phyloP scores from a whole-genome alignment of 2,329 filamentous ascomycete genomes.

The Fusarium algeriense region DNA sequence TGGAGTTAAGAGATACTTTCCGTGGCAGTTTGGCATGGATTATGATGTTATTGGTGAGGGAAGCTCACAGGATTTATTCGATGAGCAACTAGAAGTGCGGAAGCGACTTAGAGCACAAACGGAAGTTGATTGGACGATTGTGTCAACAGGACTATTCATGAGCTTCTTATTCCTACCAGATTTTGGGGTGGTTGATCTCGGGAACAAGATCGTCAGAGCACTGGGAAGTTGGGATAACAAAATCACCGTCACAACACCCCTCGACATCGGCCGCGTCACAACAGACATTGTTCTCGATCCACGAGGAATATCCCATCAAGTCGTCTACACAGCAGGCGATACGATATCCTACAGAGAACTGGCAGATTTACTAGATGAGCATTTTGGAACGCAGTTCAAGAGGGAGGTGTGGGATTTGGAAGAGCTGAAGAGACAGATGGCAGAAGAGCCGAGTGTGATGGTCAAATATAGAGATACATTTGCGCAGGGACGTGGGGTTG shows the following conservation, averaged over 20 bases:
- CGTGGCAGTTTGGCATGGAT: conserved; percentile 81
- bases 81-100: conserved; percentile 73
- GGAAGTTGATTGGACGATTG: conserved; percentile 69
- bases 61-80: conserved; percentile 73
- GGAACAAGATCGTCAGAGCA: conserved; percentile 59
- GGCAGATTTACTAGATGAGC: conserved; percentile 64
- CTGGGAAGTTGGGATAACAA: conserved; percentile 72
- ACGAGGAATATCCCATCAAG: conserved; percentile 50
- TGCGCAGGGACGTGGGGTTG: conserved; percentile 67
- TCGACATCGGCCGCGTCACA: conserved; percentile 72
- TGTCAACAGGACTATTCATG: conserved; percentile 78
- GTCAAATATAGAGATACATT: conserved; percentile 73
- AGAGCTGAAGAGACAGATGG: conserved; percentile 60
- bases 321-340: conserved; percentile 72
- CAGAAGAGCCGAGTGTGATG: conserved; percentile 61
- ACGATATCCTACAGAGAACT: conserved; percentile 69
- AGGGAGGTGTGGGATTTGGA: conserved; percentile 64
- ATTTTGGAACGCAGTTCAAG: conserved; percentile 55
- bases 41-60: conserved; percentile 73
- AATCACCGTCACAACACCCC: conserved; percentile 72
- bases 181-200: conserved; percentile 72
- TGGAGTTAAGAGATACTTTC: conserved; percentile 66
- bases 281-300: conserved; percentile 66
- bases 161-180: conserved; percentile 73
- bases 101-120: conserved; percentile 62